Evolutionary conservation across 2,329 filamentous ascomycete genomes (phyloP).

Genomic region (Aspergillus floridensis): DNA sequence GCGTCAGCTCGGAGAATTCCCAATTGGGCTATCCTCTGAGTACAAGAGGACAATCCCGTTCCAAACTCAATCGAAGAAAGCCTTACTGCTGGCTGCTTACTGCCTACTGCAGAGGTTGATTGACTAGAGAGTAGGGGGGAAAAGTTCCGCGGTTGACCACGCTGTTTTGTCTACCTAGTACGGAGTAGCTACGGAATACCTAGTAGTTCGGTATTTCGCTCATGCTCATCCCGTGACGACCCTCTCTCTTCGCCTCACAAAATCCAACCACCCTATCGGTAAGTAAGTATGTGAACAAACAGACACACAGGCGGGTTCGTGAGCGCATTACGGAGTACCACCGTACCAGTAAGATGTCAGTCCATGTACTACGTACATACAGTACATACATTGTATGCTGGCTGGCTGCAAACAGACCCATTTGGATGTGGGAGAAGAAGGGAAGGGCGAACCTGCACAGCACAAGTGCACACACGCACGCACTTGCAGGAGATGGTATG

Average conservation of each 20-base stretch:
- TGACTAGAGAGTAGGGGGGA: background rate
- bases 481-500: background rate
- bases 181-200: too few species aligned
- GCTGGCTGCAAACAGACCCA: background rate
- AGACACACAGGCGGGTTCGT: background rate
- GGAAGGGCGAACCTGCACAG: background rate
- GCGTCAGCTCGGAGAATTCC: constrained; percentile 8
- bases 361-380: background rate
- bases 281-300: background rate
- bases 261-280: too few species aligned
- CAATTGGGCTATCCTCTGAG: constrained; percentile 3
- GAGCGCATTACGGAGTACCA: too few species aligned
- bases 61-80: background rate
- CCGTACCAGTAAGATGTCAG: too few species aligned
- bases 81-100: background rate
- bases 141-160: background rate
- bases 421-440: background rate
- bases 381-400: background rate
- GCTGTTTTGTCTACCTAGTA: too few species aligned
- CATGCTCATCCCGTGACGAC: background rate
- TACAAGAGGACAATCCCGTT: background rate
- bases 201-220: too few species aligned
- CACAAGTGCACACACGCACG: background rate
- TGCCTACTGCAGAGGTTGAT: too few species aligned
- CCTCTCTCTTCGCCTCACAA: background rate